Evolutionary conservation across 83 land plant genomes (phyloP), one percentile per base, ranked within the genome.

Genomic region (Larix sibirica): DNA sequence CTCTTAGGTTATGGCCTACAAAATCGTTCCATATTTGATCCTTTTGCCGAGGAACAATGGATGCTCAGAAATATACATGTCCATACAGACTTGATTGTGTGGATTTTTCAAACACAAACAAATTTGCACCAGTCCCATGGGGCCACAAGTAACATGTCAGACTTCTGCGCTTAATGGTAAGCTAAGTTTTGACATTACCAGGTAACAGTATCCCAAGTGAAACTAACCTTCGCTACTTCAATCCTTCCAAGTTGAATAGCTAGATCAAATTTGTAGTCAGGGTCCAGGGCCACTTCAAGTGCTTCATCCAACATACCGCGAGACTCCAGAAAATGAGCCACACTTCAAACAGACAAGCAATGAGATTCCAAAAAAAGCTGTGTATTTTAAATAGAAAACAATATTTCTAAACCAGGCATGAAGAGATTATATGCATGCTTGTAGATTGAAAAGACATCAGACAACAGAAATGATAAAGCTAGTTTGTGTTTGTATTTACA

Each of bases 281-380:
- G 97, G 63, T 97, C 99, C 50, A 96, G 92, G 31, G 98, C 96
- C n/a, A 95, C 92, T 86, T 96, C 96, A 38, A 97, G 89, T 20
- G 99, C 99, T 23, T 97, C 98, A 84, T 92, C 98, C 77, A 92
- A 26, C 99, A 97, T 97, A 21, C 94, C 94, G 33, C 99, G 96
- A 33, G 99, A 94, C 86, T 97, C 99, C 89, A 97, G 84, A 87
- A 97, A 97, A 70, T 85, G 99, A 77, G 96, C 99, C 84, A 97
- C 98, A 90, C 99, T 97, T 79, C 26, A 28, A 77, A 65, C 56
- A 42, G 54, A 20, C 21, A 73, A 73, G 42, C 24, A 73, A 4
- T 9, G 54, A 42, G 77, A 73, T 73, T 73, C 56, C 17, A 69
- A n/a, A 36, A 6, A 44, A 73, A 44, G n/a, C 3, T 54, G 58